Evolutionary conservation across 2,329 filamentous ascomycete species (phyloP), one percentile per base, ranked within the genome.

Genomic region (Rugonectria rugulosa): DNA sequence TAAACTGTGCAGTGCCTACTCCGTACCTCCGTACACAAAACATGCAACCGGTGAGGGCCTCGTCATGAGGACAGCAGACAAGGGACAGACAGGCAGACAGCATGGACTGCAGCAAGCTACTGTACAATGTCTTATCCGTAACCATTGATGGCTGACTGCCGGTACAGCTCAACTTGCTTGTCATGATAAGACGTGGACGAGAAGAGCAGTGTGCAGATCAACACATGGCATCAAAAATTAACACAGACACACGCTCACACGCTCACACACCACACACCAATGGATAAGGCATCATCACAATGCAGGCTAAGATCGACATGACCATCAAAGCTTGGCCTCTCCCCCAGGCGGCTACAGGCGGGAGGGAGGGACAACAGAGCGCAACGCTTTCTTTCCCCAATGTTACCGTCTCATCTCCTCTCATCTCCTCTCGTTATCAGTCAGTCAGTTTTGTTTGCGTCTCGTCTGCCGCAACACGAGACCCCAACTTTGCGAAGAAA

Each of bases 21-120:
- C n/a, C n/a, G n/a, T n/a, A n/a, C n/a, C n/a, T n/a, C n/a, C n/a
- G n/a, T n/a, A n/a, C n/a, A n/a, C 45, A 17, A 26, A 26, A 45
- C 21, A 27, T 50, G 53, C 53, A 50, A 47, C 45, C 45, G 46
- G 40, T 50, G 53, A 55, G 44, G 12, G 20, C 36, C 31, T 53
- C 36, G n/a, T n/a, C n/a, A n/a, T n/a, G n/a, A n/a, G n/a, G n/a
- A n/a, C n/a, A n/a, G n/a, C n/a, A n/a, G n/a, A n/a, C n/a, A n/a
- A 6, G 24, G 24, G 11, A 27, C 6, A 27, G 24, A 6, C 24
- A 27, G 24, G 6, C 24, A 6, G 24, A 11, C 11, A 27, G 24
- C 24, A 11, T 7, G 24, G 31, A 47, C 36, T 27, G 32, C 32
- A 27, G 44, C 24, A 27, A 27, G 24, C 24, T 27, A 27, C 11